A percentile compares a stretch with the other conserved stretches of the same genome.
Evolutionary conservation across 129 eudicot genomes (phyloP).

Genomic region (Oenanthe sinensis): DNA sequence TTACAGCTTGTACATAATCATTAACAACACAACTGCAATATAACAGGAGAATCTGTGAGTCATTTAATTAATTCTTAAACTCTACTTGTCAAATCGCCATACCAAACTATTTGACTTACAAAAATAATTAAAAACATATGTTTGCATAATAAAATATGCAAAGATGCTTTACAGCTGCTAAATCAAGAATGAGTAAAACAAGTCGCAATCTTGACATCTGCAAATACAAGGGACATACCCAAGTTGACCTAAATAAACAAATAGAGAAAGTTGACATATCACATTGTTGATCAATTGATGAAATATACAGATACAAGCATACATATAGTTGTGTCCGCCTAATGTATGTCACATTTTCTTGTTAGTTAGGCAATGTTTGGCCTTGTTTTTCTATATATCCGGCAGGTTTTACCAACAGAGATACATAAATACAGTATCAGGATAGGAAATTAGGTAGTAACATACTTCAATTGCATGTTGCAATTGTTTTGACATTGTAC

Average conservation of each 20-base stretch:
- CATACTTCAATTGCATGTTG: neutral
- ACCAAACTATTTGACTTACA: neutral
- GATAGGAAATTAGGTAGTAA: neutral
- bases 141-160: neutral
- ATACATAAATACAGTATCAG: neutral
- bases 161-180: neutral
- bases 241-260: neutral
- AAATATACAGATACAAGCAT: neutral
- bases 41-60: too few species aligned
- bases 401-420: neutral
- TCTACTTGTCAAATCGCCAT: neutral
- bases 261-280: neutral
- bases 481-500: neutral
- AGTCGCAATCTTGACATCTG: constrained; percentile 1
- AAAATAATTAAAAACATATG: neutral
- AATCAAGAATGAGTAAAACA: neutral
- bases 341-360: neutral
- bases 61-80: neutral
- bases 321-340: neutral
- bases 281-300: neutral
- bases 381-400: neutral
- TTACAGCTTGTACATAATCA: constrained; percentile 55
- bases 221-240: neutral
- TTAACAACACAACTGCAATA: constrained; percentile 54
- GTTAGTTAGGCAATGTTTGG: neutral